Conservation (phyloP, 257 asterid species). For the Linaria vulgaris region DNA sequence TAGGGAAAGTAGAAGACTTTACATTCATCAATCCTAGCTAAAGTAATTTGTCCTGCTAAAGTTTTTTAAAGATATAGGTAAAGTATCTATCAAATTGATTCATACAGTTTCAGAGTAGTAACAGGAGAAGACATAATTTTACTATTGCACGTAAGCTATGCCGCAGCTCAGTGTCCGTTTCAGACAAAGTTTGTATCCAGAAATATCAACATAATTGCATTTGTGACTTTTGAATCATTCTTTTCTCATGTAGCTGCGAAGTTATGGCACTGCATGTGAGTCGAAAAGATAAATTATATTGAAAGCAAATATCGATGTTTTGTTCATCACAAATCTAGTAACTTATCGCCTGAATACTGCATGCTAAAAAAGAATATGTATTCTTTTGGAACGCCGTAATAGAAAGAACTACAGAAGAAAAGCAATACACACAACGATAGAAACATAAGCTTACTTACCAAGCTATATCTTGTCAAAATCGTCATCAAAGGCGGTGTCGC, state of each 20-base stretch:
- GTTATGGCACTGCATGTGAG: not conserved
- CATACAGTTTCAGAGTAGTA: not conserved
- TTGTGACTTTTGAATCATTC: not conserved
- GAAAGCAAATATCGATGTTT: not conserved
- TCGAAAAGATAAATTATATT: not conserved
- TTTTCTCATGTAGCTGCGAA: slow-evolving; percentile 11
- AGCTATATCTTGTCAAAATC: slow-evolving; percentile 78
- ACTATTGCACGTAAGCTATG: not conserved
- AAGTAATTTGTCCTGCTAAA: too few relatives aligned
- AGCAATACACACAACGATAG: not conserved
- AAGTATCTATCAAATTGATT: too few relatives aligned
- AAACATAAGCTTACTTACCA: slow-evolving; percentile 40
- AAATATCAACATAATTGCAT: not conserved
- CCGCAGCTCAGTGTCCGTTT: not conserved
- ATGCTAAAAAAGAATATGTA: too few relatives aligned
- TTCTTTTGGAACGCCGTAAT: not conserved
- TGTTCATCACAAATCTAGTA: too few relatives aligned
- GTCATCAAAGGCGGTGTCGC: slow-evolving; percentile 62
- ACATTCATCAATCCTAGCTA: too few relatives aligned
- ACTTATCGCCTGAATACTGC: too few relatives aligned
- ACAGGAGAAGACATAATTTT: not conserved
- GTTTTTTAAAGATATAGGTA: too few relatives aligned
- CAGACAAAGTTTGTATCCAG: too few relatives aligned
- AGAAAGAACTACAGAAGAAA: not conserved
- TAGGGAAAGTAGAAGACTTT: too few relatives aligned